These are phyloP conservation scores for Peltaster fructicola DNA, from an alignment of 2,329 filamentous ascomycete genomes.

Conservation along the genomic window DNA sequence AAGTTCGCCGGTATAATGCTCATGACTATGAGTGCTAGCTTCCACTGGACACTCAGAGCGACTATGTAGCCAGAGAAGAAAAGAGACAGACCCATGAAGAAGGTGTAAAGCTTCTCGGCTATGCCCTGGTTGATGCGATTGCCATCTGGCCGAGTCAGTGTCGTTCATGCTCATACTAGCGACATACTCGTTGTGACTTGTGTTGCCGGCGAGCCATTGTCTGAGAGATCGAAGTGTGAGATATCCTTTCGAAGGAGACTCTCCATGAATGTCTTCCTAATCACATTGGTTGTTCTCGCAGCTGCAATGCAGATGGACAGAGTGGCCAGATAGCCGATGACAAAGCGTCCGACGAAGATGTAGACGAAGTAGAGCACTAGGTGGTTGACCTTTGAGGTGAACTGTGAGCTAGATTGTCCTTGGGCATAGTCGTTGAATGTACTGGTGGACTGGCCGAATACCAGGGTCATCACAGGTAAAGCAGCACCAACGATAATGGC, in stretches of 20 bases:
- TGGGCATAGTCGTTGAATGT: conserved; percentile 26
- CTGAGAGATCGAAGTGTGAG: conserved; percentile 44
- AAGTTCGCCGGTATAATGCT: conserved; percentile 30
- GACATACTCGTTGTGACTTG: conserved; percentile 39
- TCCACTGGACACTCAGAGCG: conserved; percentile 25
- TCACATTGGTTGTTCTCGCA: conserved; percentile 31
- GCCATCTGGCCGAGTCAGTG: conserved; percentile 16
- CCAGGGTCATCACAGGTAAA: conserved; percentile 32
- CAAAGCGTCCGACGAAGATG: conserved; percentile 50
- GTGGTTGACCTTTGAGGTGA: conserved; percentile 9
- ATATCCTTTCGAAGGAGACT: conserved; percentile 48
- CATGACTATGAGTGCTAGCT: conserved; percentile 28
- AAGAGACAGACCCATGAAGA: conserved; percentile 19
- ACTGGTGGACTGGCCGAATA: conserved; percentile 34
- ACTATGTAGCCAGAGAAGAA: conserved; percentile 25
- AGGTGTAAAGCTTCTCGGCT: conserved; percentile 21
- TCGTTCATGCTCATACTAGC: too few relatives aligned
- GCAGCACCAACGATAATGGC: conserved; percentile 28
- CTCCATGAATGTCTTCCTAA: conserved; percentile 44
- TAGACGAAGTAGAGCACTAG: conserved; percentile 49
- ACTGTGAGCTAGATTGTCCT: conserved; percentile 6
- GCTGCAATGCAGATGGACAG: conserved; percentile 31
- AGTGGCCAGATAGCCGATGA: conserved; percentile 38
- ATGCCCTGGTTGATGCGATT: conserved; percentile 24
- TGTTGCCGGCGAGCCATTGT: conserved; percentile 39